Evolutionary conservation across 139 green algal genomes (phyloP), one percentile per base, ranked within the genome.

Genomic region (Pseudopediastrum boryanum): DNA sequence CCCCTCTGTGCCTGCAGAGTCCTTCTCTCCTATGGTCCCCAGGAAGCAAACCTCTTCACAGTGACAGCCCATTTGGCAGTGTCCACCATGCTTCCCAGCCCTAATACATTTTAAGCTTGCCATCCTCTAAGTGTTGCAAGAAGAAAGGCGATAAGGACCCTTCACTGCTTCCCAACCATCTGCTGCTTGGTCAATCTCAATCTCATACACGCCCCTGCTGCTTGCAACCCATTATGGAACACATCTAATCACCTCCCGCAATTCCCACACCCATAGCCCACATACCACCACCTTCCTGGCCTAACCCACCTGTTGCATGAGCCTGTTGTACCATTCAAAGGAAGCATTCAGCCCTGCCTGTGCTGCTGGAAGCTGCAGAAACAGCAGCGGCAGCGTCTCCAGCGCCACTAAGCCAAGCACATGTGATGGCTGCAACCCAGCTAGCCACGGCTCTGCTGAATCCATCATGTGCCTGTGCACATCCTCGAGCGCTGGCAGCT

Each of bases 311-410:
- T 8, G 10, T 27, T 64, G 54, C 54, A 64, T 25, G n/a, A 64
- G 54, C 54, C n/a, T 38, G n/a, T 25, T 38, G 8, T 13, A 64
- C 25, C 31, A 65, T 1, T 59, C 23, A 23, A 81, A 74, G 0
- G 33, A 51, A 0, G 46, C 48, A 0, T 33, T 52, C 25, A 81
- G 35, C 0, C 74, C 74, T 4, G 46, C 74, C 44, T 81, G 74
- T 7, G 74, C 74, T 41, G 74, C 74, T 19, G 74, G 74, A 12
- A 81, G 65, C 74, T 74, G 70, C 33, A 81, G 46, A 35, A 81
- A 66, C 48, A 72, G 62, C n/a, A 74, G 27, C 31, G 74, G 74
- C 19, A 81, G 35, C 36, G 46, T 67, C 10, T 81, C 74, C 33
- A 81, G 35, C 33, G 39, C 62, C 5, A 72, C 21, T 10, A 74